Evolutionary conservation across 2,329 filamentous ascomycete genomes (phyloP), one percentile per base, ranked within the genome.

Genomic region (Plenodomus lindquistii): DNA sequence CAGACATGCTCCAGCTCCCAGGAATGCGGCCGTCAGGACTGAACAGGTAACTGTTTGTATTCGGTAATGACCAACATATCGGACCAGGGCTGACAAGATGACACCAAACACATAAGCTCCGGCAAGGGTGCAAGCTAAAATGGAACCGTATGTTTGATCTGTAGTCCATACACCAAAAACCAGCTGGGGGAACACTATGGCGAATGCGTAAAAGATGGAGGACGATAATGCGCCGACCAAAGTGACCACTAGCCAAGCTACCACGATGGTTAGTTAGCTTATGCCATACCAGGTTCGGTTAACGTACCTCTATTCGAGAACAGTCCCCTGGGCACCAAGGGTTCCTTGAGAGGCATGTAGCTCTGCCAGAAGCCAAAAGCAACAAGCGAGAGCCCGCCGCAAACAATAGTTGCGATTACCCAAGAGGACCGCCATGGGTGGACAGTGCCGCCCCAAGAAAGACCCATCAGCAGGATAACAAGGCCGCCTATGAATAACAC

Each of bases 401-500:
- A 57, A 31, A 72, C 60, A 3, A 73, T 50, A 2, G 72, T 65
- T 2, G 70, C 66, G 5, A 73, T 62, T 2, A 71, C 70, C 19
- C 70, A 66, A 10, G 58, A 65, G 18, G 60, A 66, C 31, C 59
- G 58, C 72, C 72, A 75, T 2, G 69, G 58, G 47, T 69, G 72
- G 18, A 59, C 50, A 2, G 54, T 61, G n/a, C 71, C 71, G 8
- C 70, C 71, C 69, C 68, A 79, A 19, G 74, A 76, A 44, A 80
- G 66, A 4, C 77, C 77, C 52, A 80, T 74, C 8, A 80, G 63
- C 45, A 79, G 73, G 0, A 79, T 63, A 4, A 73, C 74, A 2
- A 78, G 72, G 3, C 77, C 76, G 4, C 70, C 70, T 8, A 73
- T 75, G 67, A 74, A 79, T 34, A 80, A 66, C 55, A 77, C 70